Base-by-base conservation (phyloP, 192 early-diverging fungal genomes). In the Phlyctochytrium planicorne region DNA sequence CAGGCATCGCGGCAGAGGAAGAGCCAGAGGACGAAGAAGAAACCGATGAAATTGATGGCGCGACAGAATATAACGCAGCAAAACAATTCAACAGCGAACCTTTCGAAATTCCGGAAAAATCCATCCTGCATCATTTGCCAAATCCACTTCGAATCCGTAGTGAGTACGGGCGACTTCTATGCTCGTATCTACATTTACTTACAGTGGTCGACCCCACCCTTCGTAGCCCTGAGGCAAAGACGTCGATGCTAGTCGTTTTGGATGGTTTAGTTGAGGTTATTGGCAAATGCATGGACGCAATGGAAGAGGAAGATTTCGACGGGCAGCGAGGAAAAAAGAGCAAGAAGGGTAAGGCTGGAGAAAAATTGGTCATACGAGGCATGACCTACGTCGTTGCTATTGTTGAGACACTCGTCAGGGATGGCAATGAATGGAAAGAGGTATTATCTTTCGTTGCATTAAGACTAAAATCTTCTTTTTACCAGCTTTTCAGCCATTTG, bases 341-440 rank as follows among this genome's bases (percentile, higher is more conserved):
- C n/a, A n/a, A n/a, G n/a, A n/a, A n/a, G n/a, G n/a, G n/a, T n/a
- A n/a, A n/a, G n/a, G n/a, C n/a, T n/a, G n/a, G n/a, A n/a, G n/a
- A n/a, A n/a, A n/a, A n/a, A n/a, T n/a, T n/a, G n/a, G n/a, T n/a
- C n/a, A n/a, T n/a, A n/a, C n/a, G n/a, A 65, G 69, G 69, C 2
- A n/a, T 32, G 3, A 63, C 63, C 25, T 52, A 65, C 37, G n/a
- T 65, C 0, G 16, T 65, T 3, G 56, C 59, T 29, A 64, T 71
- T 30, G 25, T 40, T 16, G 62, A 65, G n/a, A 4, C n/a, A 30
- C 34, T 71, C 6, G 53, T 60, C 55, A 27, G 25, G 2, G 16
- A 59, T 3, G 60, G 52, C 2, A 33, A 32, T 33, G 30, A 37
- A 4, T 63, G 61, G 68, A 30, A 31, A 23, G 59, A 69, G 30